Evolutionary conservation across 129 eudicot species (phyloP), one percentile per base, ranked within the genome.

Genomic region (Erigeron canadensis): DNA sequence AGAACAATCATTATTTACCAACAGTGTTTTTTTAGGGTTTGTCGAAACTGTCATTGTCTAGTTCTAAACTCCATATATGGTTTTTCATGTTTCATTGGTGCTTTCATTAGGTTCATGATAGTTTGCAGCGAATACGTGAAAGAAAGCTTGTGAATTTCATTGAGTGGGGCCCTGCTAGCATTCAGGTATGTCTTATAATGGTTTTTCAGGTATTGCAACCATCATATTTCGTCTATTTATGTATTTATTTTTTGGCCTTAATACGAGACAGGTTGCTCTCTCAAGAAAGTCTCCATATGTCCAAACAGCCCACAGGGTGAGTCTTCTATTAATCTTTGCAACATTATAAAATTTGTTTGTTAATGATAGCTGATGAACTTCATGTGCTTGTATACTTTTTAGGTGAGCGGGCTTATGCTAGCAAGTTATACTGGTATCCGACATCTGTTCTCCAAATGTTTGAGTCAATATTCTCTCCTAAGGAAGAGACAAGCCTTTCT

Each of bases 151-250:
- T 89, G 51, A 93, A 93, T 79, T 93, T 93, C 84, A 93, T 93
- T 59, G 96, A 93, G 41, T 93, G 98, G 98, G 98, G 98, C 37
- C 98, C 98, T 76, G 98, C 98, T 75, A 93, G 98, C 85, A 88
- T 95, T 61, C 96, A 95, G 94, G 97, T 81, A 77, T 74, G 75
- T 45, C 38, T 54, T 13, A 22, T 46, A 57, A 41, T 7, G 8
- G n/a, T 41, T 54, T 17, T 4, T 34, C 34, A 46, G 13, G 60
- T 58, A 8, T 65, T 19, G 2, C 3, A 57, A 65, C 54, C 17
- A 44, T 1, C 19, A 37, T 8, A 7, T 7, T 38, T 7, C 11
- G 38, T 71, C 46, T 21, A 45, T 4, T 70, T 41, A 10, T 21
- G 37, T 74, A 16, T 16, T 47, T 15, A 23, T 50, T n/a, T 39